Evolutionary conservation across 768 basidiomycete species (phyloP), one percentile per base, ranked within the genome.

Genomic region (Omphalotus guepiniiformis): DNA sequence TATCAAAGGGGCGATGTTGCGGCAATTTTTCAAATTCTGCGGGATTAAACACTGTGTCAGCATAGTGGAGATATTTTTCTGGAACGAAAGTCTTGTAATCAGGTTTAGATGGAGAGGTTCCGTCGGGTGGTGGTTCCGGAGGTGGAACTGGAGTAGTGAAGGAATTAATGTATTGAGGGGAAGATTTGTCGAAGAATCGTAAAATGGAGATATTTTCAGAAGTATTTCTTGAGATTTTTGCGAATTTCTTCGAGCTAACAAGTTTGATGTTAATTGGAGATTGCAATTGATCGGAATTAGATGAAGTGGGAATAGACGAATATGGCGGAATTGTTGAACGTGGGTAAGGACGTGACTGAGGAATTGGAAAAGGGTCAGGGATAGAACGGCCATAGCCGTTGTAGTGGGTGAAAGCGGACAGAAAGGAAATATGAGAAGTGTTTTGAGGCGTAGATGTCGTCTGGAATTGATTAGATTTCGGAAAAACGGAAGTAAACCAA

Each of bases 41-140:
- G 13, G 58, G 54, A 11, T 56, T 56, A 45, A 65, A 63, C 6
- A 65, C 57, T 16, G 58, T 47, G 25, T 58, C 46, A 18, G 58
- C 50, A 37, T 54, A 67, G 11, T 61, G 47, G 21, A 53, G 55
- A 47, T 66, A 68, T 38, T 66, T 58, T n/a, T n/a, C n/a, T n/a
- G n/a, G n/a, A n/a, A n/a, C n/a, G n/a, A n/a, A n/a, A n/a, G n/a
- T n/a, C n/a, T n/a, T n/a, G n/a, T n/a, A n/a, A n/a, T n/a, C n/a
- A n/a, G n/a, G n/a, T n/a, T n/a, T 57, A n/a, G n/a, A n/a, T n/a
- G n/a, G n/a, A n/a, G n/a, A n/a, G n/a, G n/a, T n/a, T n/a, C n/a
- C n/a, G n/a, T n/a, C n/a, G 47, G 2, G 34, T 35, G 21, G 40
- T 30, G 5, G 27, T 39, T 3, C 18, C 27, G 30, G 30, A 32